Evolutionary conservation across 768 basidiomycete species (phyloP).

Genomic region (Pulveroboletus sp.): DNA sequence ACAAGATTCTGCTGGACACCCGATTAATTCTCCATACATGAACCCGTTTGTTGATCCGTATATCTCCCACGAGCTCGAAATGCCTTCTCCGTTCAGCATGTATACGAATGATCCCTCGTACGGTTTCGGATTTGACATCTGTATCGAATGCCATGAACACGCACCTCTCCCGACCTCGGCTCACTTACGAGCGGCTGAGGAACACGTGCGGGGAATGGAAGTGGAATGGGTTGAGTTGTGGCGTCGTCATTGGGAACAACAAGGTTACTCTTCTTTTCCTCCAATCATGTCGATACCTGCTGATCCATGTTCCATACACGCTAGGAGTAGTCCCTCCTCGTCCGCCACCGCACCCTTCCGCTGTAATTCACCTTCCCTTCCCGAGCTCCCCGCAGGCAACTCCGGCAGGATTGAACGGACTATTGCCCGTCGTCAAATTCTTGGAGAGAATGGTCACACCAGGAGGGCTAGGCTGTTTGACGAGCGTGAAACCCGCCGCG

Average conservation of each 20-base stretch:
- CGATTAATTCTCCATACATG: constrained; percentile 8
- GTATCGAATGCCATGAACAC: constrained; percentile 82
- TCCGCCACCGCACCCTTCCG: constrained; percentile 67
- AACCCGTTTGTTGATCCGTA: constrained; percentile 17
- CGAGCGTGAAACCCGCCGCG: constrained; percentile 1
- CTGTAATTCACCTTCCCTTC: constrained; percentile 72
- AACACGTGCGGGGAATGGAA: constrained; percentile 66
- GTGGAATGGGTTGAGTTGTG: constrained; percentile 55
- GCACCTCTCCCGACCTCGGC: constrained; percentile 68
- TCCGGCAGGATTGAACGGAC: constrained; percentile 47
- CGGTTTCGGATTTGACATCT: constrained; percentile 78
- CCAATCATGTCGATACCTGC: neutral
- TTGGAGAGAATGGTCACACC: constrained; percentile 63
- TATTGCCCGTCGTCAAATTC: constrained; percentile 64
- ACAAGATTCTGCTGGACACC: neutral
- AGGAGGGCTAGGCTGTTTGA: constrained; percentile 20
- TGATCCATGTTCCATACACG: neutral
- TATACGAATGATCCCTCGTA: constrained; percentile 39
- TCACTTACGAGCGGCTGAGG: constrained; percentile 71
- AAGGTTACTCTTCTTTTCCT: constrained; percentile 3
- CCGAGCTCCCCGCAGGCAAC: constrained; percentile 62
- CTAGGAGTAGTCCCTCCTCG: constrained; percentile 42
- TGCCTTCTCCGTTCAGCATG: constrained; percentile 34
- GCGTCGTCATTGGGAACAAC: constrained; percentile 22
- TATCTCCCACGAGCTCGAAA: constrained; percentile 11